A percentile compares a stretch with the other conserved stretches of the same genome.
Evolutionary conservation across 805 yeast species (phyloP).

Genomic region (Torulaspora gathmanii): DNA sequence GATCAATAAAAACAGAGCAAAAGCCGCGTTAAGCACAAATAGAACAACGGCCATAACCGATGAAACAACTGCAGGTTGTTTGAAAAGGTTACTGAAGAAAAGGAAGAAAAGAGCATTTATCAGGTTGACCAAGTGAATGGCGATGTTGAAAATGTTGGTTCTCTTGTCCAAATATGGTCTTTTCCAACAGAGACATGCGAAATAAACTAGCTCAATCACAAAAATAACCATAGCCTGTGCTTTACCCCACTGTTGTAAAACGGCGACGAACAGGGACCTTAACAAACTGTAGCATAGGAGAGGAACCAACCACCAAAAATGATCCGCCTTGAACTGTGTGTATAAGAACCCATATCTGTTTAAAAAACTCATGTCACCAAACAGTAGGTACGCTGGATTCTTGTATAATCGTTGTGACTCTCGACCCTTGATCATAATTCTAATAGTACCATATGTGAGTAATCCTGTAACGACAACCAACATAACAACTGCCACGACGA

Average conservation of each 20-base stretch:
- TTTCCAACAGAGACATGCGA: constrained; percentile 57
- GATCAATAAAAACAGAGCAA: constrained; percentile 74
- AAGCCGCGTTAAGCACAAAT: constrained; percentile 83
- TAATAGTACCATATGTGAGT: constrained; percentile 64
- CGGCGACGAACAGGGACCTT: constrained; percentile 80
- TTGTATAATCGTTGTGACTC: constrained; percentile 66
- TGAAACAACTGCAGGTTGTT: constrained; percentile 81
- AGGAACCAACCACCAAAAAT: constrained; percentile 75
- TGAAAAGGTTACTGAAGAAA: constrained; percentile 81
- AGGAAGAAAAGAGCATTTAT: constrained; percentile 81
- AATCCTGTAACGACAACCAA: constrained; percentile 54
- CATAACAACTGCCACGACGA: constrained; percentile 73
- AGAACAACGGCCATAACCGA: constrained; percentile 88
- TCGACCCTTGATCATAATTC: constrained; percentile 71
- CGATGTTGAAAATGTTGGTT: constrained; percentile 89
- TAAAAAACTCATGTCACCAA: constrained; percentile 73
- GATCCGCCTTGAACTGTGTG: constrained; percentile 83
- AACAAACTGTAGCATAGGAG: constrained; percentile 60
- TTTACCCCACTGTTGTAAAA: constrained; percentile 75
- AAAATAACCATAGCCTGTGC: constrained; percentile 76
- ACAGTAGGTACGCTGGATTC: constrained; percentile 88
- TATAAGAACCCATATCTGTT: constrained; percentile 90
- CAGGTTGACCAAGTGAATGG: constrained; percentile 72
- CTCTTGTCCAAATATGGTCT: constrained; percentile 94
- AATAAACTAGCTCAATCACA: constrained; percentile 67